These are phyloP conservation scores for Dryadomyces quercus-mongolicae DNA, from an alignment of 2,329 filamentous ascomycete species.

Conservation along the genomic window DNA sequence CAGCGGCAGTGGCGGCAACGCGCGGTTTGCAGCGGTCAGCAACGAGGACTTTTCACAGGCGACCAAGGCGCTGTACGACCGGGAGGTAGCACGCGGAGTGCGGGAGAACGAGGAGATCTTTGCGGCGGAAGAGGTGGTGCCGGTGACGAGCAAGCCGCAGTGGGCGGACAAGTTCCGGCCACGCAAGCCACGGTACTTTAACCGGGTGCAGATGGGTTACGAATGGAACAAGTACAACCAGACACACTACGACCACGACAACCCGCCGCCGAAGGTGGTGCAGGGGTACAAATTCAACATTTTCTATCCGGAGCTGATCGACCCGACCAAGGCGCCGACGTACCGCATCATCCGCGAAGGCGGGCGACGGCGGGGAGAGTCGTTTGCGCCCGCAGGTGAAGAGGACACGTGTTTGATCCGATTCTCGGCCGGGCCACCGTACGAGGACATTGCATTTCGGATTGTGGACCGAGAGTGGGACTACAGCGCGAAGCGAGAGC, in stretches of 20 bases:
- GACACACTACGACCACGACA: constrained; percentile 97
- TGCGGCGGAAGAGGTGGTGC: constrained; percentile 72
- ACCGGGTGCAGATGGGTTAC: constrained; percentile 96
- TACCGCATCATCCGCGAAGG: constrained; percentile 93
- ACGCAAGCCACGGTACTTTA: constrained; percentile 92
- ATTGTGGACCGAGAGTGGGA: constrained; percentile 99
- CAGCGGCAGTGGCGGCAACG: too few relatives aligned
- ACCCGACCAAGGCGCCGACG: constrained; percentile 87
- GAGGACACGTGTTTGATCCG: constrained; percentile 95
- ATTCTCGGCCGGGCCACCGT: constrained; percentile 89
- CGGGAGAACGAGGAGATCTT: constrained; percentile 95
- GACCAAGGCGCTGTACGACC: constrained; percentile 80
- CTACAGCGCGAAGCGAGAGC: constrained; percentile 88
- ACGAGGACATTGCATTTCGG: constrained; percentile 92
- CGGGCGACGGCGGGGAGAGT: constrained; percentile 79
- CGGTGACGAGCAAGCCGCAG: constrained; percentile 49
- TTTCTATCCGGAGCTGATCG: constrained; percentile 94
- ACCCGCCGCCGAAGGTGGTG: constrained; percentile 93
- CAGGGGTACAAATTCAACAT: constrained; percentile 99
- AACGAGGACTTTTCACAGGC: constrained; percentile 77
- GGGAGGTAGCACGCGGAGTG: constrained; percentile 82
- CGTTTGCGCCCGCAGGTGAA: constrained; percentile 84
- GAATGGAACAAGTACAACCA: constrained; percentile 99
- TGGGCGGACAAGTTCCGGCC: constrained; percentile 82
- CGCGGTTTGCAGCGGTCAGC: constrained; percentile 54